A percentile compares a stretch with the other conserved stretches of the same genome.
Evolutionary conservation across 2,329 filamentous ascomycete genomes (phyloP).

Genomic region (Exophiala sp.): DNA sequence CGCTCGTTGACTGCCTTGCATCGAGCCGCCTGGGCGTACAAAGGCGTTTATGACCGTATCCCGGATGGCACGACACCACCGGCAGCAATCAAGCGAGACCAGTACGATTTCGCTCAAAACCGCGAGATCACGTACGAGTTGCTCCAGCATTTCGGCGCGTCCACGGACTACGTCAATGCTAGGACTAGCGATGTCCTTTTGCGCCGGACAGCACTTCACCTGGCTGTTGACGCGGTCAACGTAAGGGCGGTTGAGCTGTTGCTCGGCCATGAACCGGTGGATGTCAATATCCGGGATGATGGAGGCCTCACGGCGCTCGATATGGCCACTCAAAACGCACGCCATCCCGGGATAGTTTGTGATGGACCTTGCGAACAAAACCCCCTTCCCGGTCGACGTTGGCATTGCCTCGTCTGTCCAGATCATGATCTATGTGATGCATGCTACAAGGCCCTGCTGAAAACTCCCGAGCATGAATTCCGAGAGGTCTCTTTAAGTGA

Average conservation of each 20-base stretch:
- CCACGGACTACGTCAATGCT: constrained; percentile 2
- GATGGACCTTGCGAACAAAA: neutral
- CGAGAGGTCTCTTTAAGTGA: neutral
- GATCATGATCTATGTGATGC: constrained; percentile 6
- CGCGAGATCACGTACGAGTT: constrained; percentile 1
- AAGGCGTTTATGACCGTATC: neutral
- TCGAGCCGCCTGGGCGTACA: constrained; percentile 1
- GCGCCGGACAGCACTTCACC: constrained; percentile 16
- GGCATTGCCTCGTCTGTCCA: constrained; percentile 3
- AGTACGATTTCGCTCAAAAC: constrained; percentile 1
- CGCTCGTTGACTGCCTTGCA: neutral
- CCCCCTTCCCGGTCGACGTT: neutral
- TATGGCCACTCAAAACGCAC: neutral
- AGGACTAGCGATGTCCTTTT: constrained; percentile 1
- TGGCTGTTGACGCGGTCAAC: constrained; percentile 13
- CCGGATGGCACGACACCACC: neutral
- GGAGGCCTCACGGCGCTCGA: neutral
- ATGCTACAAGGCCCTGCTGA: neutral
- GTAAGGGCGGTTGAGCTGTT: constrained; percentile 8
- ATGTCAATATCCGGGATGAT: neutral
- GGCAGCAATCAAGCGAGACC: neutral
- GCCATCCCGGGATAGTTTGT: neutral
- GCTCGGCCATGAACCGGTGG: constrained; percentile 3
- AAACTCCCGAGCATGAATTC: neutral
- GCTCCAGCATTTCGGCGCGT: neutral